Evolutionary conservation across 2,329 filamentous ascomycete species (phyloP).

Genomic region (Ophiostoma quercus): DNA sequence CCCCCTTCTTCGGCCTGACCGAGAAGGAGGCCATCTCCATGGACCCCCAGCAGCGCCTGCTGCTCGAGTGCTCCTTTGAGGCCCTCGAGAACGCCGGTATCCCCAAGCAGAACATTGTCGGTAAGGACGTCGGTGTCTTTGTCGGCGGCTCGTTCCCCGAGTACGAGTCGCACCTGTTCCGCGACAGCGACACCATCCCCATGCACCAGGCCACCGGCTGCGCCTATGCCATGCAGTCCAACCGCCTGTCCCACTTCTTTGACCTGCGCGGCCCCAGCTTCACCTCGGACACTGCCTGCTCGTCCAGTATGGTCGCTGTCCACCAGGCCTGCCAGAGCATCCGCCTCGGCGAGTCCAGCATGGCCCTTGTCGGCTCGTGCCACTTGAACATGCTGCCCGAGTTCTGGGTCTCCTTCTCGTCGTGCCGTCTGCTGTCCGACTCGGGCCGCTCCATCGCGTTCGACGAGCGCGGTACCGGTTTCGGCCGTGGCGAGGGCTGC

Average conservation of each 20-base stretch:
- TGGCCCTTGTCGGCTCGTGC: constrained; percentile 32
- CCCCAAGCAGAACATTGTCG: constrained; percentile 29
- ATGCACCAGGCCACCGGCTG: constrained; percentile 31
- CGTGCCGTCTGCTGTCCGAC: constrained; percentile 42
- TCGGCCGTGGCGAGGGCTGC: constrained; percentile 52
- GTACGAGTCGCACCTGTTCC: constrained; percentile 26
- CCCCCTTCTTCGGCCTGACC: constrained; percentile 35
- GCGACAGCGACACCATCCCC: constrained; percentile 22
- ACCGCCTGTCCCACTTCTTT: constrained; percentile 37
- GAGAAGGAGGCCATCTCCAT: constrained; percentile 34
- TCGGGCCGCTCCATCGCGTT: constrained; percentile 44
- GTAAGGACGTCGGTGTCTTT: constrained; percentile 33
- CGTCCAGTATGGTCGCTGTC: constrained; percentile 34
- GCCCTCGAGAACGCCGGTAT: constrained; percentile 35
- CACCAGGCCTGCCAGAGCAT: constrained; percentile 33
- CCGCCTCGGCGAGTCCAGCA: constrained; percentile 27
- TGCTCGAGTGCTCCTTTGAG: constrained; percentile 37
- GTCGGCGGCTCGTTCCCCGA: constrained; percentile 34
- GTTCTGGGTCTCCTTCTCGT: constrained; percentile 22
- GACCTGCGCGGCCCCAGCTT: constrained; percentile 36
- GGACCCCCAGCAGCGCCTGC: constrained; percentile 34
- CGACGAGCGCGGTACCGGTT: constrained; percentile 50
- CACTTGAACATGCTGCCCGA: constrained; percentile 35
- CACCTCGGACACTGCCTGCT: constrained; percentile 39
- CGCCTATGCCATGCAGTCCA: constrained; percentile 32